phyloP scores from a whole-genome alignment of 352 stramenopile species.

The Nothophytophthora sp. region DNA sequence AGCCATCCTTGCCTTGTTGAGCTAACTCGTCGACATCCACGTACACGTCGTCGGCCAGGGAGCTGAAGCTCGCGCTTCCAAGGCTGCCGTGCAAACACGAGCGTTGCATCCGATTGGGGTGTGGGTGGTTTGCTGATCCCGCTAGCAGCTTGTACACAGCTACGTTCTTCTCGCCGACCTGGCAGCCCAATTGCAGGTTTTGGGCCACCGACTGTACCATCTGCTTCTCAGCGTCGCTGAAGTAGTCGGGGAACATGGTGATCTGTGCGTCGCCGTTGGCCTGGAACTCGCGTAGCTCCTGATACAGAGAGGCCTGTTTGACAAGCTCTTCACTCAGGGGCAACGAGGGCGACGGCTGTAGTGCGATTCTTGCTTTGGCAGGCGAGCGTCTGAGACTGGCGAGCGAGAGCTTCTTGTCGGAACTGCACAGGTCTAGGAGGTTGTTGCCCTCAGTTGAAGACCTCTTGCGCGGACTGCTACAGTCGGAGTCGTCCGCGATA shows the following conservation, averaged over 20 bases:
- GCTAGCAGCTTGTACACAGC: conserved; percentile 54
- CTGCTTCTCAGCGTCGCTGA: conserved; percentile 52
- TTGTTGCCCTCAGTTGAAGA: conserved; percentile 19
- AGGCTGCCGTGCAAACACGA: not conserved
- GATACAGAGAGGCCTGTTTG: conserved; percentile 45
- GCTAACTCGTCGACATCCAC: conserved; percentile 69
- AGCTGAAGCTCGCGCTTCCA: conserved; percentile 2
- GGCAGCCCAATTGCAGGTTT: conserved; percentile 53
- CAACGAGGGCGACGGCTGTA: conserved; percentile 7
- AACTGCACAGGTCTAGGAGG: conserved; percentile 30
- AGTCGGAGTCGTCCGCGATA: not conserved
- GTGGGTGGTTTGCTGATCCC: conserved; percentile 14
- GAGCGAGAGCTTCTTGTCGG: conserved; percentile 26
- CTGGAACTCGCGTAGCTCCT: conserved; percentile 69
- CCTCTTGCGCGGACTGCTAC: conserved; percentile 6
- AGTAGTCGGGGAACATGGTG: conserved; percentile 70
- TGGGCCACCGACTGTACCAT: conserved; percentile 54
- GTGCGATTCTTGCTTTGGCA: conserved; percentile 5
- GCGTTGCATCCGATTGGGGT: conserved; percentile 11
- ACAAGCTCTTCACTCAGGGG: conserved; percentile 13
- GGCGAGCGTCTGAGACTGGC: conserved; percentile 11
- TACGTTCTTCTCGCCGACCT: conserved; percentile 64
- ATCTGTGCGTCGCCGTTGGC: conserved; percentile 47
- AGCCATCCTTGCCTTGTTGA: conserved; percentile 77
- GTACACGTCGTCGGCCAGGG: conserved; percentile 53